Conservation (phyloP, 2,329 filamentous ascomycete species). For the Fusarium graminum region DNA sequence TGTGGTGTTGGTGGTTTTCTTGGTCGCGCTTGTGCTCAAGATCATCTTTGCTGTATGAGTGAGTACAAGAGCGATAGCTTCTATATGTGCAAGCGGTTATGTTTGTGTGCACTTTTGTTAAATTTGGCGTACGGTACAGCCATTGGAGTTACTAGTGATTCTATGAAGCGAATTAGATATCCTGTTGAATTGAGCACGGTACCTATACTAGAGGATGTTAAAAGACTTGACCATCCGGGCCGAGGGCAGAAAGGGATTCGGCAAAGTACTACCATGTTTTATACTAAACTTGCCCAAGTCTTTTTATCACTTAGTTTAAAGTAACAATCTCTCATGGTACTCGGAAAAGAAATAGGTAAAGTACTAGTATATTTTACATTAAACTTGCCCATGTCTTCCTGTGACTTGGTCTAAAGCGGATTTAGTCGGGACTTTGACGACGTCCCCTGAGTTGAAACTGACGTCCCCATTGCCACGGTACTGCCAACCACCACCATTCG, state of each 20-base stretch:
- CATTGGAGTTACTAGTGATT: slow-evolving; percentile 4
- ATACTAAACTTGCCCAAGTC: too few relatives aligned
- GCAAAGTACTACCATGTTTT: too few relatives aligned
- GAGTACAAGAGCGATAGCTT: neutral
- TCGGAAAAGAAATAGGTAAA: too few relatives aligned
- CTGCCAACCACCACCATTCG: slow-evolving; percentile 78
- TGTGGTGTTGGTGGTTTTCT: slow-evolving; percentile 75
- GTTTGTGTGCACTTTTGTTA: slow-evolving; percentile 2
- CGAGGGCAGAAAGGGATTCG: too few relatives aligned
- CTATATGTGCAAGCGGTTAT: slow-evolving; percentile 2
- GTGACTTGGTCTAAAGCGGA: too few relatives aligned
- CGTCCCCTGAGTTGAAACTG: slow-evolving; percentile 13
- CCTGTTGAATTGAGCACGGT: slow-evolving; percentile 34
- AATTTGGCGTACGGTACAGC: slow-evolving; percentile 25
- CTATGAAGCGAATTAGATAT: slow-evolving; percentile 44
- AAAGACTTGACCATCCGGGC: too few relatives aligned
- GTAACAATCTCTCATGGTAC: too few relatives aligned
- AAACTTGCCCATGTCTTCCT: too few relatives aligned
- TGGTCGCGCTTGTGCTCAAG: slow-evolving; percentile 77
- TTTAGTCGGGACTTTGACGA: slow-evolving; percentile 4
- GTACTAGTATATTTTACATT: too few relatives aligned
- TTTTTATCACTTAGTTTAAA: too few relatives aligned
- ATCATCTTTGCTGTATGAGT: slow-evolving; percentile 56
- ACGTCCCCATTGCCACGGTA: slow-evolving; percentile 52
- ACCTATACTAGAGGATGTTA: too few relatives aligned